Base-by-base conservation (phyloP, 2,329 filamentous ascomycete species). In the Colletotrichum tropicicola region DNA sequence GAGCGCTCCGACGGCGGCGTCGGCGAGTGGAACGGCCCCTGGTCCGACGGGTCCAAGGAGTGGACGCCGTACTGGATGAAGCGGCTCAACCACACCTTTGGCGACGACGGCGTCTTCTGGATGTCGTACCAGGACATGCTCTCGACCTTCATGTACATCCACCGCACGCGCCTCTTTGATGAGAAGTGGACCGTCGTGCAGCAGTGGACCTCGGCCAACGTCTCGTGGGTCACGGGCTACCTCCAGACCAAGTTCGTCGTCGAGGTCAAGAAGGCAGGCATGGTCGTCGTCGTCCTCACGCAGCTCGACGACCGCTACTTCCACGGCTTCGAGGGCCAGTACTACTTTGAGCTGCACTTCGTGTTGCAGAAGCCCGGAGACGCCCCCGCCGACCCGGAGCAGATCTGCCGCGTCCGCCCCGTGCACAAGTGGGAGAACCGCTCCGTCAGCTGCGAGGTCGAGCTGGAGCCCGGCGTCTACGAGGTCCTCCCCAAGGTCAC, bases 51-150 rank as follows among this genome's bases (percentile, higher is more conserved):
- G 0, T 93, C 91, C 6, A 91, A 92, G 71, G 90, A 95, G 75
- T 97, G 93, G 93, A 95, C 91, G 1, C 83, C 91, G 0, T 89
- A 94, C 69, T 93, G 91, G 87, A 89, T 95, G 77, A 79, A 88
- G 65, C 89, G 90, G 70, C 83, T 96, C 1, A 83, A 85, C 47
- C 91, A 94, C 73, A 88, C 86, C 43, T 94, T 94, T 69, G 91
- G 92, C 39, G 90, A 93, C 69, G 92, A 94, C 70, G 92, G 91
- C 23, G 87, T 84, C 47, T 88, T 87, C 66, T 87, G 85, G 85
- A 88, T 87, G 70, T 80, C 83, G 3, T 88, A 88, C 69, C 79
- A 84, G 17, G 86, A 89, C 69, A 80, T 89, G 10, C 79, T 89
- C n/a, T 79, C 79, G 65, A 87, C 87, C 68, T 89, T 86, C 58